Conservation (phyloP, 1,284 basidiomycete species). For the Exobasidium cylindrosporum region DNA sequence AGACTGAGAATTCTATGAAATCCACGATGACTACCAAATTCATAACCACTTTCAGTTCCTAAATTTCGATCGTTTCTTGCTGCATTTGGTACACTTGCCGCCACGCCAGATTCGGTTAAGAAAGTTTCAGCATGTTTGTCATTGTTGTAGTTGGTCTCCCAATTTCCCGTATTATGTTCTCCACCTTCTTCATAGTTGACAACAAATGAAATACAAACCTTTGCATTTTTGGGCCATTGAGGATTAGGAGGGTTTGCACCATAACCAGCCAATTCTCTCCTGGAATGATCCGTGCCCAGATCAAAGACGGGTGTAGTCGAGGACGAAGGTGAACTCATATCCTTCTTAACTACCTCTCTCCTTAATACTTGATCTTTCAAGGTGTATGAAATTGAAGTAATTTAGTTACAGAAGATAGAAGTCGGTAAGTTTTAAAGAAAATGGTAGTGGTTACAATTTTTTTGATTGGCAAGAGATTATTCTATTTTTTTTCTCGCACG, state of each 20-base stretch:
- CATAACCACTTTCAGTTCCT: conserved; percentile 53
- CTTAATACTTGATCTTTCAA: too few relatives aligned
- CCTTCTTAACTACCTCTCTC: too few relatives aligned
- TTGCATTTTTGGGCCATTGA: conserved; percentile 56
- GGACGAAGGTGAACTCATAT: not conserved
- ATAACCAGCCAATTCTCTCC: conserved; percentile 53
- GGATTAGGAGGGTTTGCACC: conserved; percentile 53
- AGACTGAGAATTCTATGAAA: conserved; percentile 56
- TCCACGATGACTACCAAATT: conserved; percentile 56
- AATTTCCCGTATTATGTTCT: conserved; percentile 47
- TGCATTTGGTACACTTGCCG: not conserved
- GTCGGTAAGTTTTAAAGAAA: too few relatives aligned
- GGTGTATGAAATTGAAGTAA: too few relatives aligned
- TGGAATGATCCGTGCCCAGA: conserved; percentile 29
- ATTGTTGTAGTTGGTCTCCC: not conserved
- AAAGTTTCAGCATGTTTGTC: conserved; percentile 40
- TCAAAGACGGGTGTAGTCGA: not conserved
- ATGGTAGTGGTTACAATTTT: too few relatives aligned
- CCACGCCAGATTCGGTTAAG: conserved; percentile 37
- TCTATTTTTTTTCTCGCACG: too few relatives aligned
- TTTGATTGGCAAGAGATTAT: too few relatives aligned
- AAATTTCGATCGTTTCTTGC: conserved; percentile 5
- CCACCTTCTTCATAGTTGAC: conserved; percentile 58
- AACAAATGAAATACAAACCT: conserved; percentile 56
- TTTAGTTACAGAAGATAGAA: too few relatives aligned